Evolutionary conservation across 2,329 filamentous ascomycete species (phyloP), one percentile per base, ranked within the genome.

Genomic region (Neoscytalidium dimidiatum): DNA sequence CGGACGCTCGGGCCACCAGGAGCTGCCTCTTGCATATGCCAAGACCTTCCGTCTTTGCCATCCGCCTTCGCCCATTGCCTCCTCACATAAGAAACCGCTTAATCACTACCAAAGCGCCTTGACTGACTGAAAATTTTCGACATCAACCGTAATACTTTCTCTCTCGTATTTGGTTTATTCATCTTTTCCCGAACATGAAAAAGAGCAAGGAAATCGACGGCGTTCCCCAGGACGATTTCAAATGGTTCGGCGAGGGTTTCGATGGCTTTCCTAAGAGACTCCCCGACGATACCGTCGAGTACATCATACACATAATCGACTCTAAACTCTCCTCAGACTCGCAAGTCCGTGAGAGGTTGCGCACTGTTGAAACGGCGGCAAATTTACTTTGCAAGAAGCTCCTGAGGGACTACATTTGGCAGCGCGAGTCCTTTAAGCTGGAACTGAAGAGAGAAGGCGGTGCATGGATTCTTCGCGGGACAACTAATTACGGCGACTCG

Each of bases 351-450:
- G 78, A 86, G 26, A 84, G 85, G 21, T 83, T 97, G n/a, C 89
- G 92, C 64, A 80, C 84, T 21, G 83, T 97, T 9, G 88, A 92
- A 62, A 92, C 88, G 75, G 84, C 87, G 1, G 88, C 91, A 0
- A 79, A 84, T 2, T 83, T 87, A 29, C 78, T 95, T n/a, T 81
- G 80, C 28, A 87, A 86, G 48, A 81, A 84, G 2, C 79, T 92
- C 7, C 83, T 94, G n/a, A 89, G 87, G 69, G 89, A 92, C 67
- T 97, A 97, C 71, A 96, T 99, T 67, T 99, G 95, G 95, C 95
- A 99, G 75, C 87, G 93, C 13, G 93, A 97, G 62, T 80, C 83
- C 0, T 94, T 99, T 68, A 84, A 83, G n/a, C 79, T 97, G 5
- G 86, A 90, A 19, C 76, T 87, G 31, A 74, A 80, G 48, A 82